Base-by-base conservation (phyloP, 2,329 filamentous ascomycete genomes). In the Sarocladium brachiariae region DNA sequence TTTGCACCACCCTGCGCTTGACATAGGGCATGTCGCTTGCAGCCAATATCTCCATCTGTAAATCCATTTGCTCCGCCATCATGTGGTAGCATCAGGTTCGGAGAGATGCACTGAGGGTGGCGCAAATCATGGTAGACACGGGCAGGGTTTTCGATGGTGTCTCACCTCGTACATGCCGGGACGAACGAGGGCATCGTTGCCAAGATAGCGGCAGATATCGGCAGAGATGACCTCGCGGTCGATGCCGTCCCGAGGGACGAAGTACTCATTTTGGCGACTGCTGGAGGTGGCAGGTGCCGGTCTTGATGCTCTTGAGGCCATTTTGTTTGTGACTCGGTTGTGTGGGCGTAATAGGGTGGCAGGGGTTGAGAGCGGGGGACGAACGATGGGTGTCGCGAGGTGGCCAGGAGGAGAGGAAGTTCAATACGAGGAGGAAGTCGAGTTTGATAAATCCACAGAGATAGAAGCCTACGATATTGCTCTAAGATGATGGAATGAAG, bases 181-280 rank as follows among this genome's bases (percentile, higher is more conserved):
- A 63, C 84, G 83, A 63, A 89, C 86, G 61, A 88, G 77, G 58
- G 87, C 87, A 74, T 91, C 87, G 67, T 89, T 89, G 62, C 87
- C 87, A 59, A 91, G 77, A 66, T 89, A 91, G 64, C 86, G 85
- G 73, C 87, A 90, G 58, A 91, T 89, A 66, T 91, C 87, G 64
- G 86, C 84, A 56, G 87, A 88, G 69, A 91, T 89, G 61, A 91
- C 87, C 68, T 91, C 86, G 60, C 86, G 83, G 66, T 87, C 86
- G 68, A 91, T 91, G 64, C 87, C 86, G 67, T 89, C 84, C 61
- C 84, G 81, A 41, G 85, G 84, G 51, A 90, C 82, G 67, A 90
- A 90, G 66, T 89, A 90, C 70, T 89, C 85, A 68, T 88, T 88
- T 65, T 86, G 80, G 53, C 79, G 77, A 52, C 70, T 68, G 51